phyloP scores from a whole-genome alignment of 1,284 basidiomycete genomes.

The Cutaneotrichosporon cyanovorans region DNA sequence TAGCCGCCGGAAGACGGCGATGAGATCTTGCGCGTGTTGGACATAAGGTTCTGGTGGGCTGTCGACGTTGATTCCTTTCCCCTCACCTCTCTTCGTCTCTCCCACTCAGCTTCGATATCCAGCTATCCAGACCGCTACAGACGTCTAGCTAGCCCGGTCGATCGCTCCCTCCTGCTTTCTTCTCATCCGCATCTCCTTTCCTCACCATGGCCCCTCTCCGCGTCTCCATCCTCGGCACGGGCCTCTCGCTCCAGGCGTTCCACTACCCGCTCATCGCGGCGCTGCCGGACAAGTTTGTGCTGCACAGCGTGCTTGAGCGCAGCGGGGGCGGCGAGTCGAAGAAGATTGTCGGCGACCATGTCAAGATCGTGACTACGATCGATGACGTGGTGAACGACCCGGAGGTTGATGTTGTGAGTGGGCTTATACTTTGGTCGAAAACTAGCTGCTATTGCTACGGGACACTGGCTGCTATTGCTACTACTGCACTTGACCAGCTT shows the following conservation, averaged over 20 bases:
- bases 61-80: too few species aligned
- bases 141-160: too few species aligned
- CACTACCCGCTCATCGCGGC: constrained; percentile 70
- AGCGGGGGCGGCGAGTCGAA: constrained; percentile 24
- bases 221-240: constrained; percentile 66
- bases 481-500: too few species aligned
- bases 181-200: neutral
- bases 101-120: too few species aligned
- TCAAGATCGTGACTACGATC: constrained; percentile 42
- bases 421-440: neutral
- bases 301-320: constrained; percentile 56
- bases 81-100: too few species aligned
- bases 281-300: constrained; percentile 62
- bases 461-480: too few species aligned
- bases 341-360: constrained; percentile 25
- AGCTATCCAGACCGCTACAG: too few species aligned
- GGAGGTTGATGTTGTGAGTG: constrained; percentile 44
- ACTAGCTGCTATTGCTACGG: too few species aligned
- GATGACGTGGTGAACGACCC: constrained; percentile 42
- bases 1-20: too few species aligned
- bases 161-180: neutral
- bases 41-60: too few species aligned
- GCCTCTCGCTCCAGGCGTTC: constrained; percentile 66
- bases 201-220: constrained; percentile 50
- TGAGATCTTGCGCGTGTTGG: too few species aligned